Evolutionary conservation across 768 basidiomycete species (phyloP).

Genomic region (Saitozyma sp.): DNA sequence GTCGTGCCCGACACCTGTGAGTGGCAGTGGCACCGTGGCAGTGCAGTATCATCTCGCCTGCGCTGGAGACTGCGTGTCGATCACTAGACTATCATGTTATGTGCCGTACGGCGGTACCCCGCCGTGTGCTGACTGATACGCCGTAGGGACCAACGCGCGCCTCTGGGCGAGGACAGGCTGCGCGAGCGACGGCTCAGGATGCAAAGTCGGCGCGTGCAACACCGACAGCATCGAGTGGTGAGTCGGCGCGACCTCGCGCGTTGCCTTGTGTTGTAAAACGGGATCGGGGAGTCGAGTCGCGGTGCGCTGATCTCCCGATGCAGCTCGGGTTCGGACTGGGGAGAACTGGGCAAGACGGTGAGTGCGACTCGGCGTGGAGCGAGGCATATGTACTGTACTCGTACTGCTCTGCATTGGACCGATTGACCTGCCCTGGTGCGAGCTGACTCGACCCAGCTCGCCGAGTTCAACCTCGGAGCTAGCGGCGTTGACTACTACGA

Average conservation of each 20-base stretch:
- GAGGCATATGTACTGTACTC: too few species aligned
- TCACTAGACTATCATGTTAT: too few species aligned
- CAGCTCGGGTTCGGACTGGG: constrained; percentile 18
- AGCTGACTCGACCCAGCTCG: constrained; percentile 5
- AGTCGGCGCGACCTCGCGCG: background rate
- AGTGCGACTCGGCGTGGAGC: background rate
- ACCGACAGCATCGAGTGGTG: constrained; percentile 8
- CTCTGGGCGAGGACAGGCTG: constrained; percentile 34
- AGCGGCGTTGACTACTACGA: too few species aligned
- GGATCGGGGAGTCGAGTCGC: too few species aligned
- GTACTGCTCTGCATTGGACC: too few species aligned
- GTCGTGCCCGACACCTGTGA: constrained; percentile 25
- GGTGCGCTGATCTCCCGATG: background rate
- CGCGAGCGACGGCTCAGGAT: constrained; percentile 10
- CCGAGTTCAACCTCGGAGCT: constrained; percentile 13
- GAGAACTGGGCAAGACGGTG: constrained; percentile 17
- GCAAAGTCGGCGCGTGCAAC: constrained; percentile 18
- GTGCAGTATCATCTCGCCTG: too few species aligned
- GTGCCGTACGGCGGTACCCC: too few species aligned
- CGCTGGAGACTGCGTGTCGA: too few species aligned
- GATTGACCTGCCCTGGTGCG: too few species aligned
- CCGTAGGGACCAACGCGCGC: constrained; percentile 13
- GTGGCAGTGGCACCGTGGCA: constrained; percentile 1
- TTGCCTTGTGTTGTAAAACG: too few species aligned
- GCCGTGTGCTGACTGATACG: background rate